Conservation (phyloP, 306 rosid genomes). For the Lathyrus tuberosus region DNA sequence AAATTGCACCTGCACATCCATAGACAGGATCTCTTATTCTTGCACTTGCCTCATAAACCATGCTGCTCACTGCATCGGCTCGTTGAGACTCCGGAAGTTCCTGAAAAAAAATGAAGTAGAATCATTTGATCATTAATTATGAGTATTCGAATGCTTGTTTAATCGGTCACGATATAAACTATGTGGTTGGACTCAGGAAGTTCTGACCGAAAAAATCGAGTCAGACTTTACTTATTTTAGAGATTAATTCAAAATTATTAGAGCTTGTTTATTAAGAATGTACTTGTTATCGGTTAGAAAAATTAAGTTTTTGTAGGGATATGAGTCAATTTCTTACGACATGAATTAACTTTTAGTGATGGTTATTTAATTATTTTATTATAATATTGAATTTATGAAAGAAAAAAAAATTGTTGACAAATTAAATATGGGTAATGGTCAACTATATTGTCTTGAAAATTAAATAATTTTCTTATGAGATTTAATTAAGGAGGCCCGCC, state of each 20-base stretch:
- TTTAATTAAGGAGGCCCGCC: slow-evolving; percentile 30
- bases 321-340: too few relatives aligned
- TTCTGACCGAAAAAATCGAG: too few relatives aligned
- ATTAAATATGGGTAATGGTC: slow-evolving; percentile 18
- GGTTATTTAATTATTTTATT: background rate
- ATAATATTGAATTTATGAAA: background rate
- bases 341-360: too few relatives aligned
- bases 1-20: slow-evolving; percentile 87
- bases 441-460: slow-evolving; percentile 16
- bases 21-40: slow-evolving; percentile 90
- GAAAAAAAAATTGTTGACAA: background rate
- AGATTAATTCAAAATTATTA: too few relatives aligned
- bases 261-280: too few relatives aligned
- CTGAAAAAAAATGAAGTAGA: slow-evolving; percentile 41
- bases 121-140: background rate
- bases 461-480: background rate
- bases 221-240: too few relatives aligned
- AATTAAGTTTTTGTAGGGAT: too few relatives aligned
- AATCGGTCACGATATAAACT: background rate
- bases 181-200: too few relatives aligned
- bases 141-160: background rate
- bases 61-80: slow-evolving; percentile 92
- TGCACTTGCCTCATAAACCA: slow-evolving; percentile 95
- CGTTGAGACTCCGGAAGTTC: slow-evolving; percentile 90
- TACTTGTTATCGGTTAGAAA: too few relatives aligned